These are phyloP conservation scores for Calonectria hawksworthii DNA, from an alignment of 2,329 filamentous ascomycete genomes.

Conservation along the genomic window DNA sequence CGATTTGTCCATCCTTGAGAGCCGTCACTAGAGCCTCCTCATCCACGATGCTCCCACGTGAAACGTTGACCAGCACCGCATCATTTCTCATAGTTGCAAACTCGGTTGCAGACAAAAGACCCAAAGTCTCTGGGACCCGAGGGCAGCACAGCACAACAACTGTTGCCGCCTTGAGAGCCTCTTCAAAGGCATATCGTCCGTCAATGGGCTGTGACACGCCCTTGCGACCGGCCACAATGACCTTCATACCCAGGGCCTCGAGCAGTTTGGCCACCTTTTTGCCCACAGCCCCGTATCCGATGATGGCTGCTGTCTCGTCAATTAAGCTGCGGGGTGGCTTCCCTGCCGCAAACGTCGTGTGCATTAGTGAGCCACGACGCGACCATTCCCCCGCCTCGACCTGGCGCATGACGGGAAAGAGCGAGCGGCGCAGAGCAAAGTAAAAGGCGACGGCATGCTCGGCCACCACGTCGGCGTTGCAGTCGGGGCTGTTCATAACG, in stretches of 20 bases:
- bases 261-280: slow-evolving; percentile 41
- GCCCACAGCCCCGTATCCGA: slow-evolving; percentile 47
- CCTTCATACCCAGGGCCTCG: slow-evolving; percentile 24
- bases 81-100: slow-evolving; percentile 10
- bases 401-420: slow-evolving; percentile 10
- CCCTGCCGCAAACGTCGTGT: slow-evolving; percentile 25
- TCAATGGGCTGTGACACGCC: neutral
- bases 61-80: slow-evolving; percentile 25
- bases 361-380: slow-evolving; percentile 11
- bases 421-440: slow-evolving; percentile 61
- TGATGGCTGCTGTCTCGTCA: slow-evolving; percentile 44
- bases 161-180: neutral
- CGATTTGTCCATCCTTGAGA: slow-evolving; percentile 16
- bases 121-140: slow-evolving; percentile 5
- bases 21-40: slow-evolving; percentile 18
- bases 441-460: slow-evolving; percentile 80
- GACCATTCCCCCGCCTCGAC: slow-evolving; percentile 15
- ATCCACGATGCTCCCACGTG: slow-evolving; percentile 21
- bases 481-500: slow-evolving; percentile 80
- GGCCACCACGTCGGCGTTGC: slow-evolving; percentile 81
- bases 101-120: neutral
- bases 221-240: slow-evolving; percentile 11
- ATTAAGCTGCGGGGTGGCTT: slow-evolving; percentile 43
- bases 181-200: neutral
- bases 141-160: slow-evolving; percentile 5